Evolutionary conservation across 371 early-diverging fungal genomes (phyloP).

Genomic region (Mucor sp.): DNA sequence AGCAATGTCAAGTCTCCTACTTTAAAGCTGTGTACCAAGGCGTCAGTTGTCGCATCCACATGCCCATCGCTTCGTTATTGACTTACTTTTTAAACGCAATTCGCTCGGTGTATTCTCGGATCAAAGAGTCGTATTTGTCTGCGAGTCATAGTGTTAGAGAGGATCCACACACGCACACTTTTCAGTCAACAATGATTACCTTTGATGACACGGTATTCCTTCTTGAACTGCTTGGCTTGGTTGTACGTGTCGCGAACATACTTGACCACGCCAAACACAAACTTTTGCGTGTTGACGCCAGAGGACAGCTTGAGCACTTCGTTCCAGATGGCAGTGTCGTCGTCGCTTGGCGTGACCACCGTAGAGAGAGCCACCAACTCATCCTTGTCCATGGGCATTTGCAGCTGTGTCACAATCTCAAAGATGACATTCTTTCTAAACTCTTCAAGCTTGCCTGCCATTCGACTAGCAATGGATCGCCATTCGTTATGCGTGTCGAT

Average conservation of each 20-base stretch:
- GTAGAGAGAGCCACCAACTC: constrained; percentile 35
- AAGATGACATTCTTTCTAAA: constrained; percentile 35
- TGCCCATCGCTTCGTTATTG: neutral
- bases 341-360: constrained; percentile 28
- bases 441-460: constrained; percentile 47
- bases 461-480: constrained; percentile 28
- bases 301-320: constrained; percentile 35
- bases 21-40: constrained; percentile 64
- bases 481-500: constrained; percentile 35
- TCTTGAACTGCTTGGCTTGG: constrained; percentile 37
- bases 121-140: constrained; percentile 56
- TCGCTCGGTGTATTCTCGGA: constrained; percentile 49
- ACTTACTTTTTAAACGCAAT: constrained; percentile 66
- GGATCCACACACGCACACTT: neutral
- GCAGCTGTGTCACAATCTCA: constrained; percentile 44
- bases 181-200: constrained; percentile 20
- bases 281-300: constrained; percentile 30
- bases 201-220: constrained; percentile 40
- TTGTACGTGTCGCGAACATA: constrained; percentile 52
- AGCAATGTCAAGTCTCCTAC: constrained; percentile 74
- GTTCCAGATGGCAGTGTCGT: constrained; percentile 39
- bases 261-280: constrained; percentile 42
- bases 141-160: neutral
- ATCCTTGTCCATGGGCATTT: constrained; percentile 43
- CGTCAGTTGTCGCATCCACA: neutral